Evolutionary conservation across 768 basidiomycete genomes (phyloP), one percentile per base, ranked within the genome.

Genomic region (Hypholoma fasciculare): DNA sequence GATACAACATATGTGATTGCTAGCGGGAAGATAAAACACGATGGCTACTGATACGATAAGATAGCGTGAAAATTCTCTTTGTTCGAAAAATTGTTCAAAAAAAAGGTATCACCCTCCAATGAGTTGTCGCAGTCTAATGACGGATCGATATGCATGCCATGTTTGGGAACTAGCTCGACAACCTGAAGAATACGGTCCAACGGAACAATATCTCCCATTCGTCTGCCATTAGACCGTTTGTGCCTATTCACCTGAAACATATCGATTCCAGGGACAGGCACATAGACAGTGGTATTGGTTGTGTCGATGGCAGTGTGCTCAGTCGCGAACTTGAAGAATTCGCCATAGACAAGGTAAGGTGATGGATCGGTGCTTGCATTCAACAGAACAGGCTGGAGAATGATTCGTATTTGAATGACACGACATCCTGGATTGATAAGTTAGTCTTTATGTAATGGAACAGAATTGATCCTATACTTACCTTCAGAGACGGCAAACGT

Each of bases 201-300:
- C 13, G 51, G 19, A 7, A 52, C 20, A 42, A 52, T 52, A 19
- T 39, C 38, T 14, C 37, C 51, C 37, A 52, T 52, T 23, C 20
- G 1, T 23, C 13, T 20, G 6, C 51, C 51, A 52, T 52, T 39
- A 4, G 51, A 39, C 13, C 17, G 51, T 14, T 43, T 19, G 51
- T 42, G 37, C 23, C 51, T 13, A 20, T 43, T n/a, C 9, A 52
- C 19, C 14, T 17, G 13, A 30, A 52, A 52, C 51, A 44, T 55
- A n/a, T 47, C 43, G 14, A 36, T 48, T 43, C 14, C 42, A 26
- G 54, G 37, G 17, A 20, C 51, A 1, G 51, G 59, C 89, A 88
- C 58, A 88, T 89, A 81, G 86, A 84, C 19, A n/a, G 5, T 16
- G 3, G 20, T 43, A 39, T 46, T 17, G 66, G 30, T 8, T 1